Evolutionary conservation across 169 alveolate species (phyloP).

Genomic region (Eimeria falciformis): DNA sequence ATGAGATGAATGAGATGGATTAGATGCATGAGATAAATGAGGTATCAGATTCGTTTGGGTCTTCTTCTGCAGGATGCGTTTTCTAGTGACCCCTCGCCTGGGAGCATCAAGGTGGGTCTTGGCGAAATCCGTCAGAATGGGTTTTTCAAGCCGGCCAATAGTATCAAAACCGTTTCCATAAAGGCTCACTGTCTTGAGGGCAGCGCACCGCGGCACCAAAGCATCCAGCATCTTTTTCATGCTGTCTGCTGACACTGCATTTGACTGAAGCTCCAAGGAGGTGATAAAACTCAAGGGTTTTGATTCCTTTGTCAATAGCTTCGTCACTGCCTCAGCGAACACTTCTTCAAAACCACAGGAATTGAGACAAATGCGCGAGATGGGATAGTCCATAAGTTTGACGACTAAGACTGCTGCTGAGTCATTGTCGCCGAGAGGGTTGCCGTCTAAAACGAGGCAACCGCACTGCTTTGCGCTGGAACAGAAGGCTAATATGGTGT

Average conservation of each 20-base stretch:
- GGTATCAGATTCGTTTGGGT: not conserved
- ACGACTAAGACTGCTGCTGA: constrained; percentile 27
- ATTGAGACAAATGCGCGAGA: constrained; percentile 39
- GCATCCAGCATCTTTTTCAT: constrained; percentile 47
- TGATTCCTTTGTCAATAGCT: not conserved
- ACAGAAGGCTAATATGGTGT: constrained; percentile 32
- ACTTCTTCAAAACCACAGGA: constrained; percentile 48
- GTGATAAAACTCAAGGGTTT: constrained; percentile 35
- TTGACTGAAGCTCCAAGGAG: constrained; percentile 54
- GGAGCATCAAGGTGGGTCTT: constrained; percentile 46
- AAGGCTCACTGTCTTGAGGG: constrained; percentile 8
- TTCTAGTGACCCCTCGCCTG: not conserved
- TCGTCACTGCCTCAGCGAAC: constrained; percentile 53
- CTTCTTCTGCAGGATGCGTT: constrained; percentile 25
- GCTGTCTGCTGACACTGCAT: constrained; percentile 25
- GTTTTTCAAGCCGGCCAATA: constrained; percentile 44
- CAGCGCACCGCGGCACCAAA: constrained; percentile 25
- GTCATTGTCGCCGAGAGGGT: constrained; percentile 55
- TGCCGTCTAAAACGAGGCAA: constrained; percentile 41
- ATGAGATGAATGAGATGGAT: no score
- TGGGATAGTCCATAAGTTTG: constrained; percentile 33
- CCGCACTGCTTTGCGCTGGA: constrained; percentile 55
- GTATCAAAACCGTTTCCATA: constrained; percentile 62
- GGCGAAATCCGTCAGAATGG: not conserved
- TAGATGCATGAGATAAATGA: no score